Conservation (phyloP, 495 filamentous ascomycete genomes). For the Delitschia confertaspora region DNA sequence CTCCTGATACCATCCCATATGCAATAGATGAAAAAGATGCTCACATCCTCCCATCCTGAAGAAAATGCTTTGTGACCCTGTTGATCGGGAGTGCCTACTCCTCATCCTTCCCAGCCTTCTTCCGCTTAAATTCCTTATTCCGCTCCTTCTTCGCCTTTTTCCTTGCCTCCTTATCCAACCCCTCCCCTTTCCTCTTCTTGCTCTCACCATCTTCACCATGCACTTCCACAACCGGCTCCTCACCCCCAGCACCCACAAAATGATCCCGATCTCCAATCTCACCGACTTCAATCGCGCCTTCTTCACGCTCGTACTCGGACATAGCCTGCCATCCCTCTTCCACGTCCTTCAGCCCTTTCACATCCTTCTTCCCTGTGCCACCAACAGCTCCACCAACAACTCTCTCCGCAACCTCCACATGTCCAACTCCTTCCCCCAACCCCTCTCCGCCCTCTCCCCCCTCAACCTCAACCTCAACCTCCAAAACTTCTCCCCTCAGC, state of each 20-base stretch:
- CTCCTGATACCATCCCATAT: too few relatives aligned
- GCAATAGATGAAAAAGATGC: too few relatives aligned
- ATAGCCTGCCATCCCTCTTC: constrained; percentile 45
- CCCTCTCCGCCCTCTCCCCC: constrained; percentile 39
- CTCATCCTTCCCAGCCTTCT: constrained; percentile 36
- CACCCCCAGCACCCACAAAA: constrained; percentile 8
- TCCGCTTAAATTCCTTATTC: constrained; percentile 39
- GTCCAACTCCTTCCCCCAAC: constrained; percentile 48
- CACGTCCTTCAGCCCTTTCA: constrained; percentile 12
- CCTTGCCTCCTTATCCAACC: constrained; percentile 33
- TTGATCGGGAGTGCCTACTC: too few relatives aligned
- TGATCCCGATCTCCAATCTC: constrained; percentile 30
- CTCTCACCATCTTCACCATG: constrained; percentile 7
- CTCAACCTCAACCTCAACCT: constrained; percentile 19
- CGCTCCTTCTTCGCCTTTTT: constrained; percentile 39
- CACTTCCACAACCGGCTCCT: constrained; percentile 14
- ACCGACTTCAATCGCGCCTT: constrained; percentile 36
- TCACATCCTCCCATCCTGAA: too few relatives aligned
- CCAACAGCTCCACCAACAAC: constrained; percentile 21
- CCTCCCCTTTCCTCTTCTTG: constrained; percentile 29
- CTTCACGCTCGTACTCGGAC: constrained; percentile 42
- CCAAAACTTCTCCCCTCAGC: constrained; percentile 49
- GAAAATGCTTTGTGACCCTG: too few relatives aligned
- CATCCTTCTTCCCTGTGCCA: constrained; percentile 7
- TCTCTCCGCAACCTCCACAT: constrained; percentile 32